Percentiles rank a stretch among this genome's conserved stretches.
Evolutionary conservation across 2,329 filamentous ascomycete species (phyloP).

Genomic region (Monosporascus sp.): DNA sequence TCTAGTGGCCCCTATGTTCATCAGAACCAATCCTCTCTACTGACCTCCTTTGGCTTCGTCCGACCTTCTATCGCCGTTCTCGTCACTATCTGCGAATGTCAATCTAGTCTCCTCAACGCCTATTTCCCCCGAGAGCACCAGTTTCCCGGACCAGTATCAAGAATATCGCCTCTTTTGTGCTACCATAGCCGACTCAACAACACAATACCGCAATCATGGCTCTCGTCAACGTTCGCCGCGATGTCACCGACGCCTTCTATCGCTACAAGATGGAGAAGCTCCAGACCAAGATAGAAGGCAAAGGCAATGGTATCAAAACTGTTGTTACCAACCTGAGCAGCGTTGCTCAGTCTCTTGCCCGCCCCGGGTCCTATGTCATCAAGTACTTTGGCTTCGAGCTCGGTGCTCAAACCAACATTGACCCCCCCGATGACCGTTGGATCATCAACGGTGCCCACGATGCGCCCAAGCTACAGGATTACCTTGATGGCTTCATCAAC

Average conservation of each 20-base stretch:
- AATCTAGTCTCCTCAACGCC: conserved; percentile 16
- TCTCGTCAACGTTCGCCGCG: conserved; percentile 96
- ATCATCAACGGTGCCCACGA: conserved; percentile 99
- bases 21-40: conserved; percentile 47
- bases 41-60: conserved; percentile 43
- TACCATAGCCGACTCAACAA: conserved; percentile 10
- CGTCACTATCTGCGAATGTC: conserved; percentile 26
- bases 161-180: conserved; percentile 7
- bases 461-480: conserved; percentile 90
- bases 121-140: conserved; percentile 19
- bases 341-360: conserved; percentile 85
- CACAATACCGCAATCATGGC: conserved; percentile 67
- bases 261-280: conserved; percentile 99
- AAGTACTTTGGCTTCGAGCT: conserved; percentile 99
- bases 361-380: conserved; percentile 91
- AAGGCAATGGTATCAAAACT: conserved; percentile 99
- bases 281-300: conserved; percentile 99
- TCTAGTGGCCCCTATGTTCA: conserved; percentile 51
- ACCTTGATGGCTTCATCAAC: conserved; percentile 96
- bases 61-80: conserved; percentile 30
- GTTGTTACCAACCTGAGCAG: conserved; percentile 96
- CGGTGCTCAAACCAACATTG: conserved; percentile 96
- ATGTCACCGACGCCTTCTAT: conserved; percentile 98
- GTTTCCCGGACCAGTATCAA: conserved; percentile 9
- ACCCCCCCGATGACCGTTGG: conserved; percentile 96